Percentiles rank a stretch among this genome's conserved stretches.
These are phyloP conservation scores for Hansfordia pulvinata DNA, from an alignment of 2,329 filamentous ascomycete species.

Conservation along the genomic window DNA sequence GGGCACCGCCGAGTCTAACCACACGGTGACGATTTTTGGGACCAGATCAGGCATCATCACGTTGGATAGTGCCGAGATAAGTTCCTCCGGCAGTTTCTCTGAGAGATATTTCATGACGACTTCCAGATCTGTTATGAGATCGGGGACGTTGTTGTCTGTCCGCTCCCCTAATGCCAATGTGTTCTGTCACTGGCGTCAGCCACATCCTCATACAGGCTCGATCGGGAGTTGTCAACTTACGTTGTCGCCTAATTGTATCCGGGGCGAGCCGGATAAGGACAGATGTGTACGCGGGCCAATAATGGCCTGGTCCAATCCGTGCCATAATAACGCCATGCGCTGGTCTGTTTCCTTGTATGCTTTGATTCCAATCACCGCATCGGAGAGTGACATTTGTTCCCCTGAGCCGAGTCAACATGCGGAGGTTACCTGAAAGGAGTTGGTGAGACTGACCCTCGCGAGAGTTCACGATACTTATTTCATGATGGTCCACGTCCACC, in stretches of 20 bases:
- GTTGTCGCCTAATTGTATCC: conserved; percentile 22
- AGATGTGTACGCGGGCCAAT: conserved; percentile 48
- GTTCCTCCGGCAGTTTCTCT: conserved; percentile 34
- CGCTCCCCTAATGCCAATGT: conserved; percentile 27
- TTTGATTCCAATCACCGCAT: conserved; percentile 41
- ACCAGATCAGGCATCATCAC: conserved; percentile 59
- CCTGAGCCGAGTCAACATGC: conserved; percentile 20
- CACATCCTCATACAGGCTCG: conserved; percentile 3
- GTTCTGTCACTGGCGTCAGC: conserved; percentile 18
- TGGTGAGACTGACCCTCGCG: conserved; percentile 29
- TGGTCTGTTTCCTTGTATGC: conserved; percentile 48
- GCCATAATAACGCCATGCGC: conserved; percentile 46
- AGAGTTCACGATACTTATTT: conserved; percentile 40
- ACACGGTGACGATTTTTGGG: conserved; percentile 53
- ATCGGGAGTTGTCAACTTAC: conserved; percentile 15
- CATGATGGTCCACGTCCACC: conserved; percentile 40
- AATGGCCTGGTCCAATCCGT: conserved; percentile 46
- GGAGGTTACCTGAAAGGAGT: neutral
- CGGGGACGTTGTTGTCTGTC: conserved; percentile 29
- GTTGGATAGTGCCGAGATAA: conserved; percentile 47
- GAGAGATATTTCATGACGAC: conserved; percentile 37
- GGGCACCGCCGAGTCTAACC: conserved; percentile 68
- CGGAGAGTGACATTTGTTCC: conserved; percentile 35
- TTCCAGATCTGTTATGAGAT: conserved; percentile 40
- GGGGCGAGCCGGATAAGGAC: too few species aligned